A percentile compares a stretch with the other conserved stretches of the same genome.
These are phyloP conservation scores for Bjerkandera adusta DNA, from an alignment of 1,284 basidiomycete genomes.

Conservation along the genomic window DNA sequence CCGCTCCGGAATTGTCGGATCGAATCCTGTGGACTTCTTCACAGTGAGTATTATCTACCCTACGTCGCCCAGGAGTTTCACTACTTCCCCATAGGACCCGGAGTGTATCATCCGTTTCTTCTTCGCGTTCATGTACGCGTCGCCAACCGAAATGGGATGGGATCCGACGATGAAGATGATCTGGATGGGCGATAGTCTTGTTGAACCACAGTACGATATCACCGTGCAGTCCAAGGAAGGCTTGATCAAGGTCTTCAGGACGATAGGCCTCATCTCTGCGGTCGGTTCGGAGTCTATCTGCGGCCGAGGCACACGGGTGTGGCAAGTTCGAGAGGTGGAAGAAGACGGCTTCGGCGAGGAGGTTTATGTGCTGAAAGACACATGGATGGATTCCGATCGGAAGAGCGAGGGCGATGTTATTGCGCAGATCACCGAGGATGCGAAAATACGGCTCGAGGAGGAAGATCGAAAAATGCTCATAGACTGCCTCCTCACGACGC, in stretches of 20 bases:
- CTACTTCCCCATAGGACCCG: conserved; percentile 1
- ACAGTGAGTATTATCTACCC: neutral
- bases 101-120: conserved; percentile 1
- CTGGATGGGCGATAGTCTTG: too few relatives aligned
- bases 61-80: neutral
- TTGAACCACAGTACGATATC: neutral
- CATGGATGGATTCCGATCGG: neutral
- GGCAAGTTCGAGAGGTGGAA: neutral
- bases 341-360: neutral
- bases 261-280: neutral
- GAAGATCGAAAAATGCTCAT: too few relatives aligned
- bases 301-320: conserved; percentile 1
- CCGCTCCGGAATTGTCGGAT: neutral
- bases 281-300: neutral
- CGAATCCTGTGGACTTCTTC: conserved; percentile 4
- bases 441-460: too few relatives aligned
- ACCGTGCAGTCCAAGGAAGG: neutral
- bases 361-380: neutral
- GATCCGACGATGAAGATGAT: conserved; percentile 8
- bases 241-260: neutral
- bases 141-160: neutral
- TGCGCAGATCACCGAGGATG: too few relatives aligned
- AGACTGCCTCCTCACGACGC: too few relatives aligned
- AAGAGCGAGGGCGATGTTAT: neutral
- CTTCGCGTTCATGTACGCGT: conserved; percentile 3